phyloP scores from a whole-genome alignment of 768 basidiomycete genomes.

The Lactarius tabidus region DNA sequence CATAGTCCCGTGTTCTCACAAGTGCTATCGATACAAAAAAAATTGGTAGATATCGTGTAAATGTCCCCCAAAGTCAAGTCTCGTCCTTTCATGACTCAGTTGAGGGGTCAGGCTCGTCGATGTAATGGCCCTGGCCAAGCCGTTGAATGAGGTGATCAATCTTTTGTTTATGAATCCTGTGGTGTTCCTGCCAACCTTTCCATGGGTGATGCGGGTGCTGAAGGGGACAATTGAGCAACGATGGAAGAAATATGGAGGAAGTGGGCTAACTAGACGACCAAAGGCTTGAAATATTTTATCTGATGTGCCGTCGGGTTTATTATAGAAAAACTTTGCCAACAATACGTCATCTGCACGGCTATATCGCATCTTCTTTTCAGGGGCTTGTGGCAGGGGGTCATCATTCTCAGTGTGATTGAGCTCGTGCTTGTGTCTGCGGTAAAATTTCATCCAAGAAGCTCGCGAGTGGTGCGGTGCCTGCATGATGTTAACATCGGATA shows the following conservation, averaged over 20 bases:
- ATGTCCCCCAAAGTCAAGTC: not conserved
- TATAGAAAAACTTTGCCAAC: constrained; percentile 69
- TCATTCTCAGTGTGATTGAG: constrained; percentile 61
- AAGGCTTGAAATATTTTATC: constrained; percentile 84
- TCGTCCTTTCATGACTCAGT: constrained; percentile 17
- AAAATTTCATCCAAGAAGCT: constrained; percentile 94
- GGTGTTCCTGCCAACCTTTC: constrained; percentile 94
- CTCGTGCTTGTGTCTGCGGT: constrained; percentile 85
- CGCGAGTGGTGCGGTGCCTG: constrained; percentile 88
- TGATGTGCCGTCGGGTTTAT: constrained; percentile 73
- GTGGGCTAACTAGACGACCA: constrained; percentile 54
- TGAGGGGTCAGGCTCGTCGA: constrained; percentile 33
- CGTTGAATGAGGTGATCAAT: constrained; percentile 75
- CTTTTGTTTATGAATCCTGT: constrained; percentile 81
- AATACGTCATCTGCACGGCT: constrained; percentile 74
- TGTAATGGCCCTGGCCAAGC: constrained; percentile 53
- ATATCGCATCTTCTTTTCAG: constrained; percentile 87
- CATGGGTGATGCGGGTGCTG: constrained; percentile 88
- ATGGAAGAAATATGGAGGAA: not conserved
- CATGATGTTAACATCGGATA: not conserved
- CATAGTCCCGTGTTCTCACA: constrained; percentile 9
- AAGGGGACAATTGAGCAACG: constrained; percentile 1
- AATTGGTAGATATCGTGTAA: constrained; percentile 6
- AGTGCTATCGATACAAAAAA: constrained; percentile 23
- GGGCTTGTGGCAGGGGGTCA: constrained; percentile 67